Evolutionary conservation across 805 yeast genomes (phyloP).

Genomic region (Cyberlindnera suaveolens): DNA sequence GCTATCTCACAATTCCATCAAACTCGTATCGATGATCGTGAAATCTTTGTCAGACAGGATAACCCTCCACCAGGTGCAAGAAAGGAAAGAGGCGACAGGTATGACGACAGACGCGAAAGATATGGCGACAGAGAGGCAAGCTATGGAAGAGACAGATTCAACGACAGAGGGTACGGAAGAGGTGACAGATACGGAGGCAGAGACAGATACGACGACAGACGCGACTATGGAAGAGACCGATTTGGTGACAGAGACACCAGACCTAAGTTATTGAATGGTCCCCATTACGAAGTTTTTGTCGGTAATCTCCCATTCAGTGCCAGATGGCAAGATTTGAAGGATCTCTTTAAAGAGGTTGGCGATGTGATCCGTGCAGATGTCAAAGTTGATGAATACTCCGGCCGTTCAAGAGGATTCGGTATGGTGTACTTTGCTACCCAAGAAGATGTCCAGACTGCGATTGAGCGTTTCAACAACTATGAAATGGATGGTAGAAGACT

Average conservation of each 20-base stretch:
- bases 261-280: slow-evolving; percentile 16
- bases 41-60: slow-evolving; percentile 84
- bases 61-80: slow-evolving; percentile 63
- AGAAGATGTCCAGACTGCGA: slow-evolving; percentile 68
- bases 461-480: slow-evolving; percentile 60
- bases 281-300: slow-evolving; percentile 54
- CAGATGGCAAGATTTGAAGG: slow-evolving; percentile 82
- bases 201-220: slow-evolving; percentile 11
- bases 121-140: slow-evolving; percentile 8
- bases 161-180: slow-evolving; percentile 11
- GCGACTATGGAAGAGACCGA: slow-evolving; percentile 15
- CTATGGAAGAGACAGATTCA: slow-evolving; percentile 16
- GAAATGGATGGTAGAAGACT: slow-evolving; percentile 70
- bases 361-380: slow-evolving; percentile 80
- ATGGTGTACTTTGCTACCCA: slow-evolving; percentile 62
- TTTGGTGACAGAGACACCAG: slow-evolving; percentile 11
- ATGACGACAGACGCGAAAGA: slow-evolving; percentile 8
- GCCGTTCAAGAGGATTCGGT: slow-evolving; percentile 84
- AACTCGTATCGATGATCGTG: slow-evolving; percentile 61
- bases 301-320: slow-evolving; percentile 80
- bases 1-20: slow-evolving; percentile 72
- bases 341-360: slow-evolving; percentile 74
- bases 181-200: slow-evolving; percentile 1
- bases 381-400: slow-evolving; percentile 47
- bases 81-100: slow-evolving; percentile 7